Percentiles rank a stretch among this genome's conserved stretches.
These are phyloP conservation scores for Chalciporus piperatus DNA, from an alignment of 768 basidiomycete genomes.

Conservation along the genomic window DNA sequence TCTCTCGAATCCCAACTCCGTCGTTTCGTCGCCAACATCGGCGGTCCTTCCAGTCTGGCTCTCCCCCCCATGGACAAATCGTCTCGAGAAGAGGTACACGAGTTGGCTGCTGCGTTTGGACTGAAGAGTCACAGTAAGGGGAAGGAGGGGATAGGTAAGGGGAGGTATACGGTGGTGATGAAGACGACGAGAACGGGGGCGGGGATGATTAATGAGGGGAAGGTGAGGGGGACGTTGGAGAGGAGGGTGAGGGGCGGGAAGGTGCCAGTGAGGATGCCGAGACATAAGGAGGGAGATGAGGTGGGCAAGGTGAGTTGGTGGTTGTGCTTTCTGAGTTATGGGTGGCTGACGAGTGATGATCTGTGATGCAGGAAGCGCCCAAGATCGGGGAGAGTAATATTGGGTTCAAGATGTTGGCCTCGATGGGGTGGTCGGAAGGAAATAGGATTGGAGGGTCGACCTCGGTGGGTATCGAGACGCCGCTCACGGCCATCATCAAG, in stretches of 20 bases:
- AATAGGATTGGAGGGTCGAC: conserved; percentile 61
- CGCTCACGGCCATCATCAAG: conserved; percentile 84
- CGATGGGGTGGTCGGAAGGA: conserved; percentile 93
- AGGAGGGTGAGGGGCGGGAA: conserved; percentile 12
- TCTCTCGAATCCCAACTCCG: conserved; percentile 69
- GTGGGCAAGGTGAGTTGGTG: conserved; percentile 68
- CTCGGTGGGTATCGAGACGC: conserved; percentile 64
- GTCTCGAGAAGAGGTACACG: conserved; percentile 71
- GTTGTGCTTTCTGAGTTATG: background rate
- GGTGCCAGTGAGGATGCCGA: conserved; percentile 37
- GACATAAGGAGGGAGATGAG: conserved; percentile 79
- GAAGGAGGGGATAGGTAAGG: conserved; percentile 38
- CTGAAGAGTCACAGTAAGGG: conserved; percentile 80
- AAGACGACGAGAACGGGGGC: conserved; percentile 64
- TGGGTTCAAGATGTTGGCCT: conserved; percentile 82
- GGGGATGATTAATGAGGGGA: conserved; percentile 50
- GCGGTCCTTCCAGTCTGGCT: conserved; percentile 51
- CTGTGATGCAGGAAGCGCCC: conserved; percentile 58
- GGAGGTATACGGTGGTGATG: conserved; percentile 72
- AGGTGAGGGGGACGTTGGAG: conserved; percentile 39
- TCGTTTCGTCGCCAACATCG: conserved; percentile 59
- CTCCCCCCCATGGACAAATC: conserved; percentile 79
- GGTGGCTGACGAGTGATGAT: background rate
- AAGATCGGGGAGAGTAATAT: conserved; percentile 78
- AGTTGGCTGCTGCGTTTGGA: conserved; percentile 75